Percentiles rank a stretch among this genome's conserved stretches.
These are phyloP conservation scores for Tolypocladium ovalisporum DNA, from an alignment of 2,329 filamentous ascomycete species.

Conservation along the genomic window DNA sequence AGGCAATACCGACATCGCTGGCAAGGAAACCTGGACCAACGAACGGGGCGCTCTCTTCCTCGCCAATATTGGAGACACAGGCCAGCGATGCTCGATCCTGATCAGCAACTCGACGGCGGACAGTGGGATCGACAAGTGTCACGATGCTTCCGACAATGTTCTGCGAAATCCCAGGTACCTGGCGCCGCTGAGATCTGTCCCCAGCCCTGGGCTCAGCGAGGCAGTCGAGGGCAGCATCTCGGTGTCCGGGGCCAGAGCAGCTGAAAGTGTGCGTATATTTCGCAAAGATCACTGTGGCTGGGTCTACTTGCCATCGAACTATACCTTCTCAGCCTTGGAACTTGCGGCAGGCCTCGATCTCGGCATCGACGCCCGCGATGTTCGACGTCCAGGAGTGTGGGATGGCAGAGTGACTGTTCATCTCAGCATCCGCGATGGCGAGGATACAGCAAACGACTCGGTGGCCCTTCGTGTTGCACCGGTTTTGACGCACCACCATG, in stretches of 20 bases:
- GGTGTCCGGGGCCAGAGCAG: slow-evolving; percentile 1
- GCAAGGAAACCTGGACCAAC: slow-evolving; percentile 14
- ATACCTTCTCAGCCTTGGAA: slow-evolving; percentile 16
- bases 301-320: slow-evolving; percentile 13
- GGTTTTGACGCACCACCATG: slow-evolving; percentile 24
- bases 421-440: slow-evolving; percentile 17
- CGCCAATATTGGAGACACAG: slow-evolving; percentile 23
- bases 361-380: slow-evolving; percentile 23
- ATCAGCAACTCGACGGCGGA: slow-evolving; percentile 7
- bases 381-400: slow-evolving; percentile 12
- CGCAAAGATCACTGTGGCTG: slow-evolving; percentile 11
- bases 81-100: slow-evolving; percentile 15
- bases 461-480: slow-evolving; percentile 25
- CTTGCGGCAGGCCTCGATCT: slow-evolving; percentile 20
- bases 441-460: slow-evolving; percentile 8
- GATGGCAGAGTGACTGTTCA: slow-evolving; percentile 14
- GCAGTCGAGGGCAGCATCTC: slow-evolving; percentile 8
- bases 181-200: slow-evolving; percentile 21
- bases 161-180: slow-evolving; percentile 18
- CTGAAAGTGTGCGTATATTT: slow-evolving; percentile 17
- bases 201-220: slow-evolving; percentile 8
- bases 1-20: slow-evolving; percentile 9
- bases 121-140: slow-evolving; percentile 17
- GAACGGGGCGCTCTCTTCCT: slow-evolving; percentile 22
- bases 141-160: slow-evolving; percentile 23